Base-by-base conservation (phyloP, 352 stramenopile genomes). In the Globisporangium perplexum region DNA sequence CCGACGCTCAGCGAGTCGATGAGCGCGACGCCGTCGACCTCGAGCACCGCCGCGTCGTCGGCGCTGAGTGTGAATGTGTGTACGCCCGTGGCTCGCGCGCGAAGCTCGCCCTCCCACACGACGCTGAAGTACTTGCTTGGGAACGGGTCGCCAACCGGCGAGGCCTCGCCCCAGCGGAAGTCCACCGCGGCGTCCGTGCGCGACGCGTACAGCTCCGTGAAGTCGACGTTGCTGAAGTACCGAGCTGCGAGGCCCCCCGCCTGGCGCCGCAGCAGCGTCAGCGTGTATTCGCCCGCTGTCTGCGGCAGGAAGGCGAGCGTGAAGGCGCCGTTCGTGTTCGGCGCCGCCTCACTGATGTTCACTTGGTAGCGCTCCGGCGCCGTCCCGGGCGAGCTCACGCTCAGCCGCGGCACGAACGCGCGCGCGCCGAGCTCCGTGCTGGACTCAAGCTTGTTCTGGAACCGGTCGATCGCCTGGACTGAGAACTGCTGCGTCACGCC, bases 191-290 rank as follows among this genome's bases (percentile, higher is more conserved):
- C 36, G 62, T 98, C 91, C n/a, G 95, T 57, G 0, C 61, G 66
- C 14, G 77, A 95, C 0, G 78, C 79, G 43, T 95, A 70, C 30
- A 28, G 63, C 33, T 95, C 71, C 2, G 82, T 87, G 46, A 98
- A 97, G 53, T 98, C 91, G 4, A 77, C 62, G 43, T 91, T 93
- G 18, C 71, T 63, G 54, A 87, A 98, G 62, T 97, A 98, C 12
- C 79, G 97, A 1, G 83, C 90, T 30, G 91, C 74, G 7, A 99
- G 74, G 0, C 95, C 96, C 18, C 95, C 95, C 1, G 66, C 68
- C 47, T 82, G 77, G 1, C 85, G 72, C 52, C 96, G 70, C 58
- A 67, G 52, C 20, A 98, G 77, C 30, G 66, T 77, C 20, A 97
- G 61, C 28, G 67, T 57, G 60, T 98, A 97, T 11, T 57, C 53